Evolutionary conservation across 495 filamentous ascomycete species (phyloP).

Genomic region (Penicillium alfredii): DNA sequence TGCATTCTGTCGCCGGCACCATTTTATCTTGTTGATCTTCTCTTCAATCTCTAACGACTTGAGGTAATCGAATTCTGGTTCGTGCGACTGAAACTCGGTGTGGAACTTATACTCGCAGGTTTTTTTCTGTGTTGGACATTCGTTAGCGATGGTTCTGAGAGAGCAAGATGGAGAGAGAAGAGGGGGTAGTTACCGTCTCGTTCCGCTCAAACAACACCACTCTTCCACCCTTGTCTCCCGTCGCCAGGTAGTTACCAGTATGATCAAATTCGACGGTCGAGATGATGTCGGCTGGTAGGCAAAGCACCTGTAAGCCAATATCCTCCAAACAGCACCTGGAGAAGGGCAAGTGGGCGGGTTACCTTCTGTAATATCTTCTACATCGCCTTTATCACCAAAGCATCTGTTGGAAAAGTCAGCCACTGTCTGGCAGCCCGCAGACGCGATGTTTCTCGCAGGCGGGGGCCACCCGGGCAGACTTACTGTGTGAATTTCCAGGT

Average conservation of each 20-base stretch:
- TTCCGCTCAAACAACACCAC: constrained; percentile 97
- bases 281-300: constrained; percentile 82
- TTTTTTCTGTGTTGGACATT: constrained; percentile 71
- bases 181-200: constrained; percentile 64
- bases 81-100: constrained; percentile 98
- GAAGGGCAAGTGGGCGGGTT: constrained; percentile 12
- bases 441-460: too few relatives aligned
- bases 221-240: constrained; percentile 93
- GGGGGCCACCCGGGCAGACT: constrained; percentile 41
- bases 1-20: constrained; percentile 95
- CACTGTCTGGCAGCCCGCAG: neutral
- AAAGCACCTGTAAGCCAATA: constrained; percentile 10
- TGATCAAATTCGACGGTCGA: constrained; percentile 99
- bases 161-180: constrained; percentile 6
- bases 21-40: constrained; percentile 99
- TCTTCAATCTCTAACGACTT: constrained; percentile 99
- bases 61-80: constrained; percentile 98
- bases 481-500: constrained; percentile 99
- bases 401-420: constrained; percentile 55
- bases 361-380: constrained; percentile 99
- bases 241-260: constrained; percentile 96
- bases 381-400: constrained; percentile 99
- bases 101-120: constrained; percentile 99
- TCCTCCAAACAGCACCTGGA: constrained; percentile 7
- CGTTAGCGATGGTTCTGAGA: constrained; percentile 16